Base-by-base conservation (phyloP, 2,329 filamentous ascomycete species). In the Trichophyton verrucosum region DNA sequence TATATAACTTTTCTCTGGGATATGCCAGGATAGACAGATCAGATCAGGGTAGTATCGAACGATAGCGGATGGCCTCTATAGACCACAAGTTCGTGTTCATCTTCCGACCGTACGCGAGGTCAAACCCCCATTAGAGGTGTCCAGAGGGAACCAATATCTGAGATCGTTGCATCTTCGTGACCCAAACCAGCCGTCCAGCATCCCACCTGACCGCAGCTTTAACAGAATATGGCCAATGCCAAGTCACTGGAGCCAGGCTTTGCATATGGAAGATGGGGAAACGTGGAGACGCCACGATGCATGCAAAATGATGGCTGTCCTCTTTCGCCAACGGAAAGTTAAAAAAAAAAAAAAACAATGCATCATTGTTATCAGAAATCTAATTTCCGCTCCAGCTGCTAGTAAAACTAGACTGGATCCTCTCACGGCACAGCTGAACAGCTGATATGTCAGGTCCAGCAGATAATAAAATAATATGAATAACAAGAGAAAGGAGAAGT, bases 1-100 rank as follows among this genome's bases (percentile, higher is more conserved):
- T 63, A 63, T 63, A 63, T 63, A 63, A 46, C 47, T 57, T 36
- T 30, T 40, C 38, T 11, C 15, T n/a, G 9, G 30, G n/a, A 2
- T n/a, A 9, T 30, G 27, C 22, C 8, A 24, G 55, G 15, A 30
- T 22, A 24, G 33, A 42, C 8, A 24, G 55, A 6, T 15, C 11
- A 40, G 55, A 17, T n/a, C 55, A 20, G 55, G 38, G 30, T 57
- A 9, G 55, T 8, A 40, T 9, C 15, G 30, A 57, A 57, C 30
- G 55, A 57, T 40, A 57, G 55, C 55, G 55, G 55, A 42, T 5
- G 22, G 4, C 30, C n/a, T 11, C 17, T 57, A 57, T 40, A 17
- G 55, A 13, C 38, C 30, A 42, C 20, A 38, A 15, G 55, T 57
- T 57, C 55, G 38, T 57, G 55, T 42, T 40, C 20, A 15, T 27